Evolutionary conservation across 139 green algal genomes (phyloP).

Genomic region (Chlamydomonas sp.): DNA sequence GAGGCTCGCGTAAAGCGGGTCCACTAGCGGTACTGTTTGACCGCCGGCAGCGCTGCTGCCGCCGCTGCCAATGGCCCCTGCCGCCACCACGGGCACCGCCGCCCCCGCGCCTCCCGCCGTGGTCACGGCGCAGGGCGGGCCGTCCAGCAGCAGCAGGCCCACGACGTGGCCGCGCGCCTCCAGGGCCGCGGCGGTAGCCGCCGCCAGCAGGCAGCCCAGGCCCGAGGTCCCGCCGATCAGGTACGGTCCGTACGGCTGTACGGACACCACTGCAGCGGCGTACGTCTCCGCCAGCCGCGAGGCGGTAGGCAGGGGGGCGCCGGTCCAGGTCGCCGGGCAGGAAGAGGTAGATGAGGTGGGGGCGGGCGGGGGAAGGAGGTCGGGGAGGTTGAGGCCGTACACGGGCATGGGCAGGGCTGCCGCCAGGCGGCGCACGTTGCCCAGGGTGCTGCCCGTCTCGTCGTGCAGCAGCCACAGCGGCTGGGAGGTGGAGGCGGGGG

Average conservation of each 20-base stretch:
- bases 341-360: background rate
- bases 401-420: slow-evolving; percentile 45
- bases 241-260: slow-evolving; percentile 73
- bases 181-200: slow-evolving; percentile 53
- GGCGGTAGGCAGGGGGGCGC: background rate
- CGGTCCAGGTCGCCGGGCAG: background rate
- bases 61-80: background rate
- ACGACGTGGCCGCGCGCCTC: slow-evolving; percentile 50
- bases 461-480: slow-evolving; percentile 77
- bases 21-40: background rate
- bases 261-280: slow-evolving; percentile 33
- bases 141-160: slow-evolving; percentile 75
- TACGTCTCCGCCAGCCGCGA: slow-evolving; percentile 49
- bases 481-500: slow-evolving; percentile 49
- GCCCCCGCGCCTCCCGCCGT: background rate
- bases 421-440: slow-evolving; percentile 20
- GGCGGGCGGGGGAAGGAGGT: background rate
- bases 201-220: slow-evolving; percentile 61
- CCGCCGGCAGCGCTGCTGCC: background rate
- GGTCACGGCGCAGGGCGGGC: slow-evolving; percentile 38
- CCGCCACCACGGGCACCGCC: background rate
- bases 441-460: slow-evolving; percentile 55
- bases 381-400: slow-evolving; percentile 49
- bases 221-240: slow-evolving; percentile 61
- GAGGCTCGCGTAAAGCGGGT: slow-evolving; percentile 11